Evolutionary conservation across 148 eudicot genomes (phyloP).

Genomic region (Rhododendron mucronatum): DNA sequence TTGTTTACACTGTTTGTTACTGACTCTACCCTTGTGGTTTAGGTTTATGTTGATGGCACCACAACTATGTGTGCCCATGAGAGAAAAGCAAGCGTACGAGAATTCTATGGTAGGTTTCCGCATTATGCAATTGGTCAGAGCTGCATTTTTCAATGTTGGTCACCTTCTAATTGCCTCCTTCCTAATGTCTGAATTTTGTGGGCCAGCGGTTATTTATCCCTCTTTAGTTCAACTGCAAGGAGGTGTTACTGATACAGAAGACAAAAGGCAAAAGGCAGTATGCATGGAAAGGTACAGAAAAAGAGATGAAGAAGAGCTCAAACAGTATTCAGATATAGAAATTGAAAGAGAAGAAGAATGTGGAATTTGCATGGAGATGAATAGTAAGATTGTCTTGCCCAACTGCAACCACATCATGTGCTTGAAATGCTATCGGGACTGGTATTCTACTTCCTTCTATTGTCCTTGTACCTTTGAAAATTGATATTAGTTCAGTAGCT

Average conservation of each 20-base stretch:
- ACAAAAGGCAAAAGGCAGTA: constrained; percentile 71
- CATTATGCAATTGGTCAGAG: background rate
- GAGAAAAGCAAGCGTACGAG: constrained; percentile 89
- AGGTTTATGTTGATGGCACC: constrained; percentile 98
- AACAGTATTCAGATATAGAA: constrained; percentile 56
- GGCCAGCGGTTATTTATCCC: constrained; percentile 84
- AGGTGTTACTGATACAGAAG: constrained; percentile 82
- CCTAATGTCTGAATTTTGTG: constrained; percentile 15
- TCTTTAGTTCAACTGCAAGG: constrained; percentile 89
- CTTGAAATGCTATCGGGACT: constrained; percentile 85
- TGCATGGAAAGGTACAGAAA: constrained; percentile 82
- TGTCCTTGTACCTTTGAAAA: background rate
- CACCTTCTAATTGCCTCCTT: background rate
- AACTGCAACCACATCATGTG: constrained; percentile 91
- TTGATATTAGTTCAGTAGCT: background rate
- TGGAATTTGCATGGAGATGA: constrained; percentile 94
- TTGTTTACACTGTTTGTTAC: background rate
- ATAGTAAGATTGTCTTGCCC: constrained; percentile 79
- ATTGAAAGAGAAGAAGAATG: constrained; percentile 92
- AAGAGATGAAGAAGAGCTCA: constrained; percentile 65
- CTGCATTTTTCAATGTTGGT: background rate
- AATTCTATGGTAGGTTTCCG: constrained; percentile 70
- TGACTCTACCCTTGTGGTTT: background rate
- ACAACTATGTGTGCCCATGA: constrained; percentile 96
- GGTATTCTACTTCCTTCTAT: constrained; percentile 39